phyloP scores from a whole-genome alignment of 73 alveolate genomes.

The Paramecium sexaurelia region DNA sequence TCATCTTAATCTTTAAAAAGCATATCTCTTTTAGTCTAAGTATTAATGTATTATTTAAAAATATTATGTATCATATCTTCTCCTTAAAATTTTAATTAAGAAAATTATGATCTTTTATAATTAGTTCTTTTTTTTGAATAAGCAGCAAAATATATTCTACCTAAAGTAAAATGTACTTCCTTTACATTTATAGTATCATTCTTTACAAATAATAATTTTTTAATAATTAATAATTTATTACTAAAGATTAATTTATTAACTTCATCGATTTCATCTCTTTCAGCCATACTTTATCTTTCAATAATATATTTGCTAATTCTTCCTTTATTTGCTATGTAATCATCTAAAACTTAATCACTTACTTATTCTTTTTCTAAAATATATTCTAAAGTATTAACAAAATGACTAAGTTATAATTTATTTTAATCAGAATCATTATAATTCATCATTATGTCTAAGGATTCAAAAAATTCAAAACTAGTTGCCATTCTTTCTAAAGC shows the following conservation, averaged over 20 bases:
- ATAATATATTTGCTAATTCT: conserved; percentile 13
- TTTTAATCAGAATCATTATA: conserved; percentile 20
- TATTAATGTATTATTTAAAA: background rate
- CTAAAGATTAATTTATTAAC: background rate
- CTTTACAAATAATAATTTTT: background rate
- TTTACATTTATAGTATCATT: conserved; percentile 30
- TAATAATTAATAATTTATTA: background rate
- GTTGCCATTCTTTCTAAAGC: background rate
- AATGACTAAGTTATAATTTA: conserved; percentile 39
- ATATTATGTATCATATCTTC: conserved; percentile 62
- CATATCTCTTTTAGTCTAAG: background rate
- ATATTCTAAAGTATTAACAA: conserved; percentile 17
- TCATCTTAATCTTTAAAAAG: background rate
- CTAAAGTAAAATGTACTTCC: conserved; percentile 65
- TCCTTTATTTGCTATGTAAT: background rate
- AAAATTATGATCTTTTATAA: conserved; percentile 31
- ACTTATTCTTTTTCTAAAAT: conserved; percentile 48
- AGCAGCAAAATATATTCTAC: conserved; percentile 67
- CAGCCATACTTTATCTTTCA: conserved; percentile 45
- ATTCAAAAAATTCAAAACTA: conserved; percentile 23
- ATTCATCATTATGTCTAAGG: background rate
- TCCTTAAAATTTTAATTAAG: conserved; percentile 46
- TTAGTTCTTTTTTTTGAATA: conserved; percentile 58
- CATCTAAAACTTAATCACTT: background rate
- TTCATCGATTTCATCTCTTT: conserved; percentile 31